Conservation (phyloP, 495 filamentous ascomycete genomes). For the Neurospora discreta region DNA sequence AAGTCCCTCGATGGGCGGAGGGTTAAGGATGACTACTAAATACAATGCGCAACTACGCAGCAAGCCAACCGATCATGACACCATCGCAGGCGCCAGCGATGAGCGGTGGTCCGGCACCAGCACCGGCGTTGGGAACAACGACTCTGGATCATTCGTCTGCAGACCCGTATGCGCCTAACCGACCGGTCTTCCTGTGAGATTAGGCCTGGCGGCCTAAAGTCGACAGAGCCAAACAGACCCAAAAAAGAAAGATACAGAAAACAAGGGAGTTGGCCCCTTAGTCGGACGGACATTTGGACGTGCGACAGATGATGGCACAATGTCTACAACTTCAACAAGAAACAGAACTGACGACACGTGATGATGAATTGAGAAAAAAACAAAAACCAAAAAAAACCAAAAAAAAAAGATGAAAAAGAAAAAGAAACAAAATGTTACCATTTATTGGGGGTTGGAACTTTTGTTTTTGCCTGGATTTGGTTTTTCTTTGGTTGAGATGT, state of each 20-base stretch:
- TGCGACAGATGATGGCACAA: background rate
- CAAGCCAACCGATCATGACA: background rate
- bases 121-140: background rate
- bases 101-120: background rate
- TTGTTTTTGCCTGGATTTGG: background rate
- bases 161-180: background rate
- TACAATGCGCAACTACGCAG: background rate
- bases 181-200: background rate
- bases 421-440: background rate
- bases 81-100: background rate
- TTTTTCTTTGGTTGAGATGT: background rate
- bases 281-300: background rate
- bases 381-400: no score
- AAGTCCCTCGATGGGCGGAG: conserved; percentile 41
- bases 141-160: background rate
- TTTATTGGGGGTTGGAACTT: background rate
- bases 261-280: background rate
- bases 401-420: background rate
- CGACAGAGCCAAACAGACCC: background rate
- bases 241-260: background rate
- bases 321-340: background rate
- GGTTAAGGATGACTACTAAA: conserved; percentile 53
- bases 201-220: background rate
- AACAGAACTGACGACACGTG: background rate
- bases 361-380: background rate